Evolutionary conservation across 768 basidiomycete species (phyloP), one percentile per base, ranked within the genome.

Genomic region (Kwoniella dendrophila): DNA sequence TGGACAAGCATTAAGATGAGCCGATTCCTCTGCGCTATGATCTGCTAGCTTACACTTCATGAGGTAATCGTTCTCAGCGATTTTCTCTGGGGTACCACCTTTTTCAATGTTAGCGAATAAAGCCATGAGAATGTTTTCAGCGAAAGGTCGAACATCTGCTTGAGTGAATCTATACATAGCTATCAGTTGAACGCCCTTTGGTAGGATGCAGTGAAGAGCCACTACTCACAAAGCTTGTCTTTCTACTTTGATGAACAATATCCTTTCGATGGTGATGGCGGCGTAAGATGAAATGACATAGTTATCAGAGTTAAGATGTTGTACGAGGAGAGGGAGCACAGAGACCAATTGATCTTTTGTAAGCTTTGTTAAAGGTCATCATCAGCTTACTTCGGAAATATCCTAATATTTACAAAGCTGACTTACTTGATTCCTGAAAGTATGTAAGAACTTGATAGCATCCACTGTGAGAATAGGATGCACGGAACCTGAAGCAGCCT

Each of bases 211-310:
- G 34, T 38, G 22, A n/a, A 34, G 29, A 4, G 12, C 20, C 0
- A 82, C n/a, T 7, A 40, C 90, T 57, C 61, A 96, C 93, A 92
- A 73, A 26, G 90, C 82, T 64, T 86, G 84, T 3, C 83, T 83
- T 2, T 86, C 85, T 71, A 89, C 87, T 74, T 90, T 92, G 79
- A 97, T 96, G 79, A 87, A 91, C 40, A 99, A 81, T 56, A 97
- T 88, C 6, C 93, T 86, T 73, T 99, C 96, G 73, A 99, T 94
- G n/a, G 94, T 92, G 71, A 97, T 93, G 18, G 96, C 94, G 8
- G 94, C 92, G 79, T 97, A 98, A 0, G 95, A 94, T 72, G 90
- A 95, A 26, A 89, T 88, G 49, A 98, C 95, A 79, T 92, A 94
- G 74, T 92, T 92, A 53, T 84, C 82, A 20, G 90, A 91, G 4